Evolutionary conservation across 306 rosid genomes (phyloP).

Genomic region (Fragaria ananassa): DNA sequence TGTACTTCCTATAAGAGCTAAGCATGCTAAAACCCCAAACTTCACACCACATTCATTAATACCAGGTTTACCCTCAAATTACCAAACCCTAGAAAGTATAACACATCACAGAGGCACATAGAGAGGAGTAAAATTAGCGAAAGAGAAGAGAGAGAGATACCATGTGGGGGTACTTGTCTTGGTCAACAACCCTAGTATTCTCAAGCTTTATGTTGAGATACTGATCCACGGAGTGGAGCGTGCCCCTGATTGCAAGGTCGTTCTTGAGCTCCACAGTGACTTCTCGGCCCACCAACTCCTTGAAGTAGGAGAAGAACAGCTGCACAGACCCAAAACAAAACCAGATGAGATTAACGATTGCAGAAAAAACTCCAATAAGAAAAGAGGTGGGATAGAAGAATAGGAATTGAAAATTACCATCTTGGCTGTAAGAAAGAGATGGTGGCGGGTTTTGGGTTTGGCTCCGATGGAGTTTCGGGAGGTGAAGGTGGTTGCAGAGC

Average conservation of each 20-base stretch:
- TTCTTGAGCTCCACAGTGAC: conserved; percentile 97
- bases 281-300: conserved; percentile 96
- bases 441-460: background rate
- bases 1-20: background rate
- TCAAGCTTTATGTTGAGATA: conserved; percentile 96
- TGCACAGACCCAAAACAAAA: conserved; percentile 23
- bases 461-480: background rate
- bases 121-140: background rate
- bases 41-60: background rate
- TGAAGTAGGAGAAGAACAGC: conserved; percentile 98
- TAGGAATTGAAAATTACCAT: background rate
- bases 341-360: conserved; percentile 1
- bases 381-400: background rate
- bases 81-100: conserved; percentile 17
- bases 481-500: background rate
- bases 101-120: background rate
- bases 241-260: conserved; percentile 89
- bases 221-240: conserved; percentile 94
- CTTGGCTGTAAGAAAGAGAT: background rate
- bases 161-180: conserved; percentile 98
- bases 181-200: conserved; percentile 95
- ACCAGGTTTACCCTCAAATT: background rate
- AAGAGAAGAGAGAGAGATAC: conserved; percentile 27
- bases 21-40: background rate
- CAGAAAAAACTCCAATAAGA: background rate